These are phyloP conservation scores for Cercospora sp. DNA, from an alignment of 2,329 filamentous ascomycete genomes.

Conservation along the genomic window DNA sequence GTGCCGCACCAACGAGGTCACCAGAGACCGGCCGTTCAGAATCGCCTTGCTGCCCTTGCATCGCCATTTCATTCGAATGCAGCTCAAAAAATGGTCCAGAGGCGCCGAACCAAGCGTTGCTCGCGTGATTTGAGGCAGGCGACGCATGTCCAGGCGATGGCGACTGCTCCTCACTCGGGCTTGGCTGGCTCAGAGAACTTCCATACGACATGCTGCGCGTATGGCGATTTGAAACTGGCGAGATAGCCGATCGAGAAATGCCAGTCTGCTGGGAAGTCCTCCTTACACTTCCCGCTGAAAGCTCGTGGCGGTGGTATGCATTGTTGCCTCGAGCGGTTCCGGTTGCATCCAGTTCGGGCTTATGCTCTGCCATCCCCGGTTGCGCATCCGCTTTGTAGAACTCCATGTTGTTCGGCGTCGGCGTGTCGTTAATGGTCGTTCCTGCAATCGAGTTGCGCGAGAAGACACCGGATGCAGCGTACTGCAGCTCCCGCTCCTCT, in stretches of 20 bases:
- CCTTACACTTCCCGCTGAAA: slow-evolving; percentile 17
- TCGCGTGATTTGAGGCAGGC: not conserved
- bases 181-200: slow-evolving; percentile 15
- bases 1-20: not conserved
- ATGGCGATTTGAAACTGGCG: slow-evolving; percentile 21
- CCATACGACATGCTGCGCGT: slow-evolving; percentile 15
- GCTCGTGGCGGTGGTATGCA: slow-evolving; percentile 20
- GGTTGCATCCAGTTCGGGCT: slow-evolving; percentile 24
- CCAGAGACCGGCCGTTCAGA: not conserved
- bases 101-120: not conserved
- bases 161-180: slow-evolving; percentile 6
- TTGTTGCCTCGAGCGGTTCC: slow-evolving; percentile 11
- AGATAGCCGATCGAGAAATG: slow-evolving; percentile 21
- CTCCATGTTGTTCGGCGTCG: slow-evolving; percentile 13
- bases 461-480: not conserved
- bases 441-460: slow-evolving; percentile 20
- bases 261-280: slow-evolving; percentile 19
- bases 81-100: slow-evolving; percentile 1
- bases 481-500: slow-evolving; percentile 8
- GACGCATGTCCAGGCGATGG: slow-evolving; percentile 9
- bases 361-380: slow-evolving; percentile 13
- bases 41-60: not conserved
- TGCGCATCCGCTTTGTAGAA: slow-evolving; percentile 15
- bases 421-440: slow-evolving; percentile 21
- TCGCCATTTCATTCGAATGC: slow-evolving; percentile 2